These are phyloP conservation scores for Cyclocybe aegerita DNA, from an alignment of 768 basidiomycete species.

Conservation along the genomic window DNA sequence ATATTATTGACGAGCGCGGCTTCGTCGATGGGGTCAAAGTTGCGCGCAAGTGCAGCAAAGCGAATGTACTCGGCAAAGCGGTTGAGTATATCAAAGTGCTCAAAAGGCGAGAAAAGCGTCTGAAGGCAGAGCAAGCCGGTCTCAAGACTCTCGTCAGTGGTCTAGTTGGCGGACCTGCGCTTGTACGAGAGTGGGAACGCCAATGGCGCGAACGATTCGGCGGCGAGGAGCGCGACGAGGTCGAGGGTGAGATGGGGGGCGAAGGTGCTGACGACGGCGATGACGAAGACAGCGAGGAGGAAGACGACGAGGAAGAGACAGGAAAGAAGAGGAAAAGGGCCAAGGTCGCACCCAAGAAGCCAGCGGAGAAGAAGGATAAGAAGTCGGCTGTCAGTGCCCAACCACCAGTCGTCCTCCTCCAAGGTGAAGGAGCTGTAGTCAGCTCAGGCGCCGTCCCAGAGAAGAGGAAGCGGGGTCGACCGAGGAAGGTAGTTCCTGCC, in stretches of 20 bases:
- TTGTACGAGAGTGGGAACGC: constrained; percentile 74
- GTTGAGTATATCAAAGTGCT: constrained; percentile 90
- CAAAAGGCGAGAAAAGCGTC: constrained; percentile 71
- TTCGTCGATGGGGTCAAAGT: constrained; percentile 93
- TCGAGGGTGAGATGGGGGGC: constrained; percentile 51
- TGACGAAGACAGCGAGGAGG: constrained; percentile 45
- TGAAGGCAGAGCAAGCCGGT: constrained; percentile 75
- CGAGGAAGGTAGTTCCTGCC: constrained; percentile 65
- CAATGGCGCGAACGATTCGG: constrained; percentile 77
- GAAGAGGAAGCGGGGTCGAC: constrained; percentile 84
- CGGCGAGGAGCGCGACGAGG: constrained; percentile 72
- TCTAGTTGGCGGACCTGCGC: constrained; percentile 70
- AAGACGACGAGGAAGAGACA: constrained; percentile 43
- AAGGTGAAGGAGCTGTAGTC: constrained; percentile 23
- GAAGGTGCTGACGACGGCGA: constrained; percentile 59
- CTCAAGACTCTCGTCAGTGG: constrained; percentile 66
- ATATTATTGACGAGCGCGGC: constrained; percentile 78
- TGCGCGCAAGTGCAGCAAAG: constrained; percentile 88
- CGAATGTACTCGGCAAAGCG: constrained; percentile 86
- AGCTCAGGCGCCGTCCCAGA: constrained; percentile 40
- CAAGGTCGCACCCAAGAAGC: constrained; percentile 45
- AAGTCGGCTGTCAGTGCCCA: constrained; percentile 27
- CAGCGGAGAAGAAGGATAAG: constrained; percentile 47
- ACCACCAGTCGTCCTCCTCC: constrained; percentile 18
- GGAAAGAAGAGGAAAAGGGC: constrained; percentile 85